These are phyloP conservation scores for Sphagnum tenellum DNA, from an alignment of 225 moss, liverwort and hornwort species.

Conservation along the genomic window DNA sequence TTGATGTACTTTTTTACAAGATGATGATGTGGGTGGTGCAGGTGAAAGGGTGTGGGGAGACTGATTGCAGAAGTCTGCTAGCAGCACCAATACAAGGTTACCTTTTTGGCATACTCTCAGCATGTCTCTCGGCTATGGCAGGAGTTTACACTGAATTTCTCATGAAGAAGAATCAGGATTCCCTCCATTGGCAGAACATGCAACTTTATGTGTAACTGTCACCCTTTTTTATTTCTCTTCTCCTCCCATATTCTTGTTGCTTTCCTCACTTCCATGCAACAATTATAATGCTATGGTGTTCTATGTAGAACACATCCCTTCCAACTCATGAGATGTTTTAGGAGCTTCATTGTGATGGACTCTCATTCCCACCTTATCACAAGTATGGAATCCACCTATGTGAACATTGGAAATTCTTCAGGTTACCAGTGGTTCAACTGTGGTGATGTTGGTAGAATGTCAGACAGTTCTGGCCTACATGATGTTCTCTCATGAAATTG, in stretches of 20 bases:
- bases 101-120: constrained; percentile 65
- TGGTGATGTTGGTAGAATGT: too few relatives aligned
- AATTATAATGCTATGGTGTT: too few relatives aligned
- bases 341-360: too few relatives aligned
- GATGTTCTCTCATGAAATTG: too few relatives aligned
- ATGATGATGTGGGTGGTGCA: constrained; percentile 7
- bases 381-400: too few relatives aligned
- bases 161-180: constrained; percentile 90
- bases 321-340: too few relatives aligned
- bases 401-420: too few relatives aligned
- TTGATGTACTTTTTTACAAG: not conserved
- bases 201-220: constrained; percentile 77
- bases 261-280: not conserved
- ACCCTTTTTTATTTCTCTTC: constrained; percentile 1
- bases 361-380: too few relatives aligned
- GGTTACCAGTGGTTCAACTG: too few relatives aligned
- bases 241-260: not conserved
- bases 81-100: constrained; percentile 92
- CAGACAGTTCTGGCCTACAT: too few relatives aligned
- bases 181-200: constrained; percentile 91
- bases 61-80: constrained; percentile 49
- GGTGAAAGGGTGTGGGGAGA: constrained; percentile 86
- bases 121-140: constrained; percentile 83
- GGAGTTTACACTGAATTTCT: constrained; percentile 93
- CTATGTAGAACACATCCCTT: too few relatives aligned